Base-by-base conservation (phyloP, 148 eudicot species). In the Agrostemma githago region DNA sequence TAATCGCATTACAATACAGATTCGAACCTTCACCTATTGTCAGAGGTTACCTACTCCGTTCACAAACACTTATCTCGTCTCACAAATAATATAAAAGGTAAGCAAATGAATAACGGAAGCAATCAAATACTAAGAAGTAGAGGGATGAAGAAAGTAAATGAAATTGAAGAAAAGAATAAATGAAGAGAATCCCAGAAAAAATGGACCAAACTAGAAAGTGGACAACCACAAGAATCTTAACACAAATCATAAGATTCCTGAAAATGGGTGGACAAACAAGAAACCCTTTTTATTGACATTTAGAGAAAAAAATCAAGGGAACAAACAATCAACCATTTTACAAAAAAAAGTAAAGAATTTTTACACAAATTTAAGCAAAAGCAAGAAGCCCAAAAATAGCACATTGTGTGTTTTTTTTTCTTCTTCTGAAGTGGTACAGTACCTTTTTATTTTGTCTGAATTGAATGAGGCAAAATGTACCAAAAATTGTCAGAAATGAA, bases 401-500 rank as follows among this genome's bases (percentile, higher is more conserved):
- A 21, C 6, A 9, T 11, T 21, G 8, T 6, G 8, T 48, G 6
- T 9, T 10, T 10, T 46, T 26, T 26, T 26, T n/a, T n/a, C n/a
- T n/a, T n/a, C n/a, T n/a, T n/a, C n/a, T n/a, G n/a, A n/a, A 26
- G 34, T 26, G 1, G 51, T 46, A 46, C 51, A 7, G 46, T 43
- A 43, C 46, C 3, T 53, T 7, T 14, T 53, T 53, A 1, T 53
- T 56, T 16, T 57, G 5, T 57, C 67, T 76, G 11, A 69, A 75
- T 51, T 65, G 19, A 68, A 62, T 7, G 69, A 63, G 20, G 54
- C 51, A 60, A 66, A 66, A 64, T 62, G 77, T 73, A 51, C 72
- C 54, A 39, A 70, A 80, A 80, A 20, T 70, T 79, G 81, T 79
- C 73, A 79, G 72, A 79, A 74, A 68, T 72, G 64, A 26, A 51